A percentile compares a stretch with the other conserved stretches of the same genome.
phyloP scores from a whole-genome alignment of 495 filamentous ascomycete genomes.

The Hypoxylon fuscum region DNA sequence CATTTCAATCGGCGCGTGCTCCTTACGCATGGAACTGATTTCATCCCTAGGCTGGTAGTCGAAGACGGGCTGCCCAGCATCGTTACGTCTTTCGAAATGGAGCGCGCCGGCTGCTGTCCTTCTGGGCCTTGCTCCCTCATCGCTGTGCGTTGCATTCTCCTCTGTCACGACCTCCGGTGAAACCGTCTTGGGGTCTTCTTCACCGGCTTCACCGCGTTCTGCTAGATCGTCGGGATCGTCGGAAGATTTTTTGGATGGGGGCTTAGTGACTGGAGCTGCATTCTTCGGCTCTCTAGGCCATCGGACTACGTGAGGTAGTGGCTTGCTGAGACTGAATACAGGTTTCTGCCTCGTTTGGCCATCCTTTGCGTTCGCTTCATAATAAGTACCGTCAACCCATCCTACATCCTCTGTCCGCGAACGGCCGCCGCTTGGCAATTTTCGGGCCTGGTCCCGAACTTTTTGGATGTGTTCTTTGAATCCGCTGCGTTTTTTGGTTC shows the following conservation, averaged over 20 bases:
- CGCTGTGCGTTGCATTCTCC: neutral
- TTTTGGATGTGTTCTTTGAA: neutral
- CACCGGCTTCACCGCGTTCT: constrained; percentile 15
- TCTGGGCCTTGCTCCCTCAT: constrained; percentile 1
- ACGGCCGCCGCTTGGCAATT: neutral
- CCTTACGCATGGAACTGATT: constrained; percentile 17
- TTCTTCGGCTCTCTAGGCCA: constrained; percentile 56
- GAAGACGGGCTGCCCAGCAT: constrained; percentile 37
- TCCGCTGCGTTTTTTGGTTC: neutral
- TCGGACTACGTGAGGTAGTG: constrained; percentile 58
- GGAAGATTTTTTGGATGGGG: constrained; percentile 6
- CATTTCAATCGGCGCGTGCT: constrained; percentile 29
- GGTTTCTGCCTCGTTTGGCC: constrained; percentile 55
- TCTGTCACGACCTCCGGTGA: neutral
- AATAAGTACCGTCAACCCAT: constrained; percentile 46
- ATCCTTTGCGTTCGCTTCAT: constrained; percentile 57
- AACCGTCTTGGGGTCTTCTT: neutral
- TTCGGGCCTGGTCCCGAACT: neutral
- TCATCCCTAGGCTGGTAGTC: constrained; percentile 34
- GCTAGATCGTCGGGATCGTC: constrained; percentile 21
- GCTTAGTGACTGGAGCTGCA: constrained; percentile 40
- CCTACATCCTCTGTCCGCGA: neutral
- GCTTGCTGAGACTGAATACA: constrained; percentile 60
- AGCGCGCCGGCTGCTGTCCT: constrained; percentile 26
- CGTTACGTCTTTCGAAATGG: constrained; percentile 26